Conservation (phyloP, 164 flowering plant genomes). For the Houttuynia cordata region DNA sequence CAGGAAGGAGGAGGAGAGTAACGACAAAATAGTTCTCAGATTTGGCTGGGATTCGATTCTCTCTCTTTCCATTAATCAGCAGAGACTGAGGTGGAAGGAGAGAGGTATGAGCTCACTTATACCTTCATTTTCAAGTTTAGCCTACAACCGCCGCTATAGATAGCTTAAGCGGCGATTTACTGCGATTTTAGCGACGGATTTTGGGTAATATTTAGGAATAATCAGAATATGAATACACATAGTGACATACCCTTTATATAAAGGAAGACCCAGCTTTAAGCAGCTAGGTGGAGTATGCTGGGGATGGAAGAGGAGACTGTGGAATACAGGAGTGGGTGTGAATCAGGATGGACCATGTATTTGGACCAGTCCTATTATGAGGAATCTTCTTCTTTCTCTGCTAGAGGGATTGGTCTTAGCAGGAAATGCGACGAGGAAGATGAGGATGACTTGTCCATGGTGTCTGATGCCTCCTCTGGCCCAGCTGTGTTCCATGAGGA, state of each 20-base stretch:
- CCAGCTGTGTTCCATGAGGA: constrained; percentile 51
- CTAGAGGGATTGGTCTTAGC: constrained; percentile 6
- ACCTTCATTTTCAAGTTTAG: not conserved
- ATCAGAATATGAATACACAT: too few relatives aligned
- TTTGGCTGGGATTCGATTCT: constrained; percentile 7
- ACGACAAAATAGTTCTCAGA: constrained; percentile 3
- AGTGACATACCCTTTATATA: too few relatives aligned
- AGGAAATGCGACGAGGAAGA: constrained; percentile 8
- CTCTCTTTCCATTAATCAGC: not conserved
- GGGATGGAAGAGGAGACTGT: constrained; percentile 34
- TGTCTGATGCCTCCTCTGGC: constrained; percentile 93
- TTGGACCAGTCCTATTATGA: constrained; percentile 36
- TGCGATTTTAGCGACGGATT: too few relatives aligned
- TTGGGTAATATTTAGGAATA: too few relatives aligned
- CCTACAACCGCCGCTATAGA: too few relatives aligned
- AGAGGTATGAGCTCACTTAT: not conserved
- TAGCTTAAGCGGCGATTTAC: too few relatives aligned
- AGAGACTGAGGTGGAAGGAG: not conserved
- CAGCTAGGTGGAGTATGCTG: not conserved
- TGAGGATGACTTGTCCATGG: constrained; percentile 77
- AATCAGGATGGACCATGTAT: constrained; percentile 87
- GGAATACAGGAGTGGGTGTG: constrained; percentile 59
- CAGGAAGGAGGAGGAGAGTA: too few relatives aligned
- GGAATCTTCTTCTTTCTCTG: not conserved
- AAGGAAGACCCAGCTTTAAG: not conserved